Evolutionary conservation across 352 stramenopile species (phyloP).

Genomic region (Phytophthora pisi): DNA sequence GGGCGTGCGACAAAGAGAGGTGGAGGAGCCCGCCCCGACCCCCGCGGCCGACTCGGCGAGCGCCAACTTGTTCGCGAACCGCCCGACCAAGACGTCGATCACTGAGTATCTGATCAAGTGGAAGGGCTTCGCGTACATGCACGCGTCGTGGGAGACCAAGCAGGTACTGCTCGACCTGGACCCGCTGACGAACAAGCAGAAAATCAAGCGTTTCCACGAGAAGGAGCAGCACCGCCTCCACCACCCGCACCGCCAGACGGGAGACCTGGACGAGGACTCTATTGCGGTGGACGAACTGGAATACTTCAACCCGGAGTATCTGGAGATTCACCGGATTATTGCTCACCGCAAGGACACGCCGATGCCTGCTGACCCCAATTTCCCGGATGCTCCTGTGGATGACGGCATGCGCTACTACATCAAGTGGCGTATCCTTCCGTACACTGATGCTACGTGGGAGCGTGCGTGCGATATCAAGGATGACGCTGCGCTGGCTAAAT

Average conservation of each 20-base stretch:
- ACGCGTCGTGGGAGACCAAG: constrained; percentile 84
- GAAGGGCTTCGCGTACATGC: constrained; percentile 91
- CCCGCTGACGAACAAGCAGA: constrained; percentile 84
- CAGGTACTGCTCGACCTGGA: constrained; percentile 82
- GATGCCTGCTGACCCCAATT: constrained; percentile 53
- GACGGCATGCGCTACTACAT: constrained; percentile 85
- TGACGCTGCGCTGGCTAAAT: constrained; percentile 81
- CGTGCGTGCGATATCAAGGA: constrained; percentile 87
- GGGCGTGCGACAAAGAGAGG: constrained; percentile 62
- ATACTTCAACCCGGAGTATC: constrained; percentile 92
- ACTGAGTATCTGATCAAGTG: constrained; percentile 92
- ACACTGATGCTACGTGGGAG: constrained; percentile 90
- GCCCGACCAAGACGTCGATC: constrained; percentile 41
- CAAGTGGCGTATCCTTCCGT: constrained; percentile 88
- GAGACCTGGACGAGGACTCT: constrained; percentile 42
- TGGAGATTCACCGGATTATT: constrained; percentile 90
- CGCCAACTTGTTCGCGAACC: constrained; percentile 47
- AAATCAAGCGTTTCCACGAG: constrained; percentile 89
- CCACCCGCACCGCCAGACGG: constrained; percentile 49
- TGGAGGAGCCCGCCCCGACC: constrained; percentile 33
- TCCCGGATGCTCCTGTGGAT: constrained; percentile 81
- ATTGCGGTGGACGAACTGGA: constrained; percentile 63
- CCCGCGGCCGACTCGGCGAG: constrained; percentile 33
- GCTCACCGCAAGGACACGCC: constrained; percentile 73
- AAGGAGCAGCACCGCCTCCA: constrained; percentile 65